phyloP scores from a whole-genome alignment of 176 grass and related monocot genomes.

The Bromus sterilis region DNA sequence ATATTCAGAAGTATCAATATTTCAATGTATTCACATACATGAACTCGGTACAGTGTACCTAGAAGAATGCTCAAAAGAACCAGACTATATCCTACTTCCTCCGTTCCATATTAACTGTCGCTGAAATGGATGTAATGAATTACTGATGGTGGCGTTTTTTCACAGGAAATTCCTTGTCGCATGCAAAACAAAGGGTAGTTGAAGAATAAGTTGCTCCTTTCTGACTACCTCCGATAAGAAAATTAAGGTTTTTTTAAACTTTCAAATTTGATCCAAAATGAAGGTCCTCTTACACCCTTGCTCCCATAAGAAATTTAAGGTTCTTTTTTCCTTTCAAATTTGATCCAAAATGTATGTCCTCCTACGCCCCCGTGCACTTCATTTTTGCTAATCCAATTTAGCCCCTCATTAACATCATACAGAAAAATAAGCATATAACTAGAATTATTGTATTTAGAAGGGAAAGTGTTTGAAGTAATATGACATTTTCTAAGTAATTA shows the following conservation, averaged over 20 bases:
- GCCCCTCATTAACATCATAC: neutral
- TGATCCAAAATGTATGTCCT: neutral
- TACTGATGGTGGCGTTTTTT: neutral
- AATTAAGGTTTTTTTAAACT: neutral
- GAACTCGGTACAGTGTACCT: neutral
- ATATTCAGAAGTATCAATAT: slow-evolving; percentile 8
- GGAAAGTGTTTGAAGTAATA: neutral
- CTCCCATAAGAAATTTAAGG: neutral
- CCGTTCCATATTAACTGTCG: too few species aligned
- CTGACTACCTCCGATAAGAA: neutral
- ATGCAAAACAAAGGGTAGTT: neutral
- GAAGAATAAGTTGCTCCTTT: neutral
- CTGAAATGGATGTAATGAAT: too few species aligned
- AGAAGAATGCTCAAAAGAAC: neutral
- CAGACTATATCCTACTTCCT: too few species aligned
- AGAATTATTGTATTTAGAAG: neutral
- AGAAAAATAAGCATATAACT: neutral
- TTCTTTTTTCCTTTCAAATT: neutral
- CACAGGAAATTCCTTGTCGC: neutral
- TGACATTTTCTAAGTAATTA: neutral
- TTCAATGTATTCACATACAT: neutral
- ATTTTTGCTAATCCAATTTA: neutral
- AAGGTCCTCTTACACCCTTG: neutral
- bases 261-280: neutral
- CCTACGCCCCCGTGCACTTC: neutral